These are phyloP conservation scores for Samsoniella hepiali DNA, from an alignment of 2,329 filamentous ascomycete species.

Conservation along the genomic window DNA sequence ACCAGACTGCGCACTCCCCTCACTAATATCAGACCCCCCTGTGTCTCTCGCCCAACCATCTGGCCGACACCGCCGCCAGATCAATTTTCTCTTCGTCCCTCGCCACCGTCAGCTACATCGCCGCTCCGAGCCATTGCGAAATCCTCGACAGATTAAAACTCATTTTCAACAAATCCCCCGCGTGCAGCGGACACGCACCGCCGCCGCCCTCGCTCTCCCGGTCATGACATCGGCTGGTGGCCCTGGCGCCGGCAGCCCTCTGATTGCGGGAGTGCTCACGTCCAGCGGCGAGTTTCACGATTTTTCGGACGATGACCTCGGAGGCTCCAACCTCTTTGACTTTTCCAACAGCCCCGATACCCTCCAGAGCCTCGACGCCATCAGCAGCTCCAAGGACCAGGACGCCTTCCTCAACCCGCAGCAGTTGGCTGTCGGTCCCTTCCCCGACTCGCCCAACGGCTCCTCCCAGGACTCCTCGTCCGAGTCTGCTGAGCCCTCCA, in stretches of 20 bases:
- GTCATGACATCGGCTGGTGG: conserved; percentile 36
- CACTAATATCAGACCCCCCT: conserved; percentile 1
- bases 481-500: conserved; percentile 48
- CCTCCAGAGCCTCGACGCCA: conserved; percentile 33
- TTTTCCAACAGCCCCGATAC: conserved; percentile 38
- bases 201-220: conserved; percentile 24
- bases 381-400: conserved; percentile 28
- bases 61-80: conserved; percentile 1
- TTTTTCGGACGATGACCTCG: conserved; percentile 37
- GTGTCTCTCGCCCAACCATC: conserved; percentile 8
- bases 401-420: conserved; percentile 34
- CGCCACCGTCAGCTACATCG: not conserved
- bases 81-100: not conserved
- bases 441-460: conserved; percentile 40
- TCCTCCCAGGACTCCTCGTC: conserved; percentile 50
- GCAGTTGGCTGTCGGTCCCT: conserved; percentile 36
- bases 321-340: conserved; percentile 33
- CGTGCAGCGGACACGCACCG: conserved; percentile 23
- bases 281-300: conserved; percentile 37
- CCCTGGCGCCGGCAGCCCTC: conserved; percentile 35
- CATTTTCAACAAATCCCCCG: not conserved
- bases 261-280: conserved; percentile 38
- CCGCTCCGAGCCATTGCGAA: not conserved
- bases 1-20: not conserved
- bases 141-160: not conserved